Base-by-base conservation (phyloP, 129 eudicot genomes). In the Centella asiatica region DNA sequence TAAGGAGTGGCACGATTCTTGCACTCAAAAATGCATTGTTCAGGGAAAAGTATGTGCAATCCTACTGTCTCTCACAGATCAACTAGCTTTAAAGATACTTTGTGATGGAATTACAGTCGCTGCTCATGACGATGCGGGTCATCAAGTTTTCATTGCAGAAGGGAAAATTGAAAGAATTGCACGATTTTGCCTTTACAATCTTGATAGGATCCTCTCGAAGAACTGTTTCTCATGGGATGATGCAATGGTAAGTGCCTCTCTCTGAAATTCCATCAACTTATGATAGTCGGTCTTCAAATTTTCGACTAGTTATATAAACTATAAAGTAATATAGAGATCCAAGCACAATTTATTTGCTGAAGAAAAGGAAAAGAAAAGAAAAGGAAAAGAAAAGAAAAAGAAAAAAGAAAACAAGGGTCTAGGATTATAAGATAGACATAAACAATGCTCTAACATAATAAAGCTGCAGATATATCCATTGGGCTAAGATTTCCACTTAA, bases 221-320 rank as follows among this genome's bases (percentile, higher is more conserved):
- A 80, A 77, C 70, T n/a, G 56, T 64, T 81, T 84, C 69, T 77
- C 86, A 26, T 92, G 98, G 98, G 83, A 81, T 0, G 83, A 92
- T 69, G 76, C 74, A 26, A 53, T 55, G 88, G 98, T 92, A 18
- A 72, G 98, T 76, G 63, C 62, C 67, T 25, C 62, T 48, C 28
- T 14, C 11, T 46, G 32, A 9, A 49, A 28, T 10, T 42, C 11
- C 9, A 6, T 33, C 4, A 34, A 20, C 4, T 7, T 57, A 2
- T 52, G 17, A 10, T 11, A 10, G 2, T 3, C 24, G 17, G 9
- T 11, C 23, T 13, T 18, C 13, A 29, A 23, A 22, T n/a, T 33
- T 47, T 17, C 17, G n/a, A 13, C 17, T 14, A 25, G 14, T 26
- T 6, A 14, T 14, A 0, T 14, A 17, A 14, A 2, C 33, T 23